Conservation (phyloP, 1,139 yeast genomes). For the Diutina ranongensis region DNA sequence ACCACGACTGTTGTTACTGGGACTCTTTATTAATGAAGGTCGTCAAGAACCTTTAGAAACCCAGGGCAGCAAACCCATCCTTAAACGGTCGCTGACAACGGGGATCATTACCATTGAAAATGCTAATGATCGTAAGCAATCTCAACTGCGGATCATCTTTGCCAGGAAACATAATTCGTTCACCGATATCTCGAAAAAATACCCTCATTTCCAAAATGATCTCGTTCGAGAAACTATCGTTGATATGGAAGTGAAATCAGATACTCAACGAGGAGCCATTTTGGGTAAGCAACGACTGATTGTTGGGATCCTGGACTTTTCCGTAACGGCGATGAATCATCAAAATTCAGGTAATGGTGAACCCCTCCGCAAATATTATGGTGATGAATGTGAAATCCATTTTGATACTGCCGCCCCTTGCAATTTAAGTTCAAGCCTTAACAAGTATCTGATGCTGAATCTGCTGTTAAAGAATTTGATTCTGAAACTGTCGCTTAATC, state of each 20-base stretch:
- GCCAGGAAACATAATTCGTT: constrained; percentile 2
- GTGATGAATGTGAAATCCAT: constrained; percentile 1
- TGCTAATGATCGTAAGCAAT: not conserved
- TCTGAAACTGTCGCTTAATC: not conserved
- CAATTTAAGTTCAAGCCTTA: not conserved
- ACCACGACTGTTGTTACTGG: not conserved
- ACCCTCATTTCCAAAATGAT: not conserved
- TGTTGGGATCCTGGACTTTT: not conserved
- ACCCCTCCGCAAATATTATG: too few species aligned
- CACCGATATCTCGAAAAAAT: not conserved
- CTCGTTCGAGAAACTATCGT: not conserved
- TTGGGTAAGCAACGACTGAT: constrained; percentile 5
- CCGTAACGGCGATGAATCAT: not conserved
- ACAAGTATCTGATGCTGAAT: constrained; percentile 5
- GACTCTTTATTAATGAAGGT: constrained; percentile 1
- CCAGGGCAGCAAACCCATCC: not conserved
- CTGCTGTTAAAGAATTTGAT: constrained; percentile 3
- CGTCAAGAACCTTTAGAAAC: not conserved
- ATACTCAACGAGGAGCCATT: not conserved
- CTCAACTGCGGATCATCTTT: not conserved
- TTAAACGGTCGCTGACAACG: constrained; percentile 2
- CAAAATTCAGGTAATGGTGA: not conserved
- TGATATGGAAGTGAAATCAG: not conserved
- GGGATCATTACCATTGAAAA: constrained; percentile 5
- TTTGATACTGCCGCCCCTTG: not conserved